Evolutionary conservation across 2,329 filamentous ascomycete genomes (phyloP).

Genomic region (Pleomassaria siparia): DNA sequence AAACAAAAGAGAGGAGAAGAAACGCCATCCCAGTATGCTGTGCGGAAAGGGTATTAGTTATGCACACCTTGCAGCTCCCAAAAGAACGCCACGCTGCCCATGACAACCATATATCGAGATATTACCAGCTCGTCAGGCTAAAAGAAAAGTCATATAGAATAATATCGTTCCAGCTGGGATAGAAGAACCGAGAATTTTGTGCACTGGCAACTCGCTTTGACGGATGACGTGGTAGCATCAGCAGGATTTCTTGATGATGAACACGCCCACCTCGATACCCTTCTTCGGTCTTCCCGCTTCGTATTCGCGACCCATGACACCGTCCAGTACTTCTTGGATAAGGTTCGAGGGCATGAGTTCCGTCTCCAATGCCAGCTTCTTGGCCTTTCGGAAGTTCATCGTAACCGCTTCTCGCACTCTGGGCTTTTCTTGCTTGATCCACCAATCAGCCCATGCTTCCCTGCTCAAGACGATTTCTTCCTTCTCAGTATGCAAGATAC

Average conservation of each 20-base stretch:
- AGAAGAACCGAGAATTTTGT: not conserved
- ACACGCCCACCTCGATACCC: conserved; percentile 52
- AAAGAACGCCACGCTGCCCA: conserved; percentile 4
- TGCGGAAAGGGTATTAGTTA: conserved; percentile 8
- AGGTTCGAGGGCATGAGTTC: conserved; percentile 57
- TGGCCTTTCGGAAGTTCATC: conserved; percentile 48
- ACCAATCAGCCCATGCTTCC: conserved; percentile 64
- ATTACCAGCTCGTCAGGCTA: not conserved
- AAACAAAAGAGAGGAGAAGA: no score
- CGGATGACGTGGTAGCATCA: not conserved
- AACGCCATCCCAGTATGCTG: conserved; percentile 3
- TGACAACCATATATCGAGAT: not conserved
- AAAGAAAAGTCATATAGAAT: not conserved
- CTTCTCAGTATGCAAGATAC: conserved; percentile 53
- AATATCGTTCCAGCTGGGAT: no score
- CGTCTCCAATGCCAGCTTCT: conserved; percentile 44
- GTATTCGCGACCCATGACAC: conserved; percentile 56
- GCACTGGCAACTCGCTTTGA: not conserved
- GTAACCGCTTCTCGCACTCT: conserved; percentile 56
- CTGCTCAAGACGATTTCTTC: conserved; percentile 55
- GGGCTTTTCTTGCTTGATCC: conserved; percentile 64
- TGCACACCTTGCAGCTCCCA: conserved; percentile 4
- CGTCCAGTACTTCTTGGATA: conserved; percentile 61
- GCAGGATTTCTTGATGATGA: conserved; percentile 43
- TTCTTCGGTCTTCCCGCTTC: conserved; percentile 44